Evolutionary conservation across 2,329 filamentous ascomycete genomes (phyloP), one percentile per base, ranked within the genome.

Genomic region (Akanthomyces muscarius): DNA sequence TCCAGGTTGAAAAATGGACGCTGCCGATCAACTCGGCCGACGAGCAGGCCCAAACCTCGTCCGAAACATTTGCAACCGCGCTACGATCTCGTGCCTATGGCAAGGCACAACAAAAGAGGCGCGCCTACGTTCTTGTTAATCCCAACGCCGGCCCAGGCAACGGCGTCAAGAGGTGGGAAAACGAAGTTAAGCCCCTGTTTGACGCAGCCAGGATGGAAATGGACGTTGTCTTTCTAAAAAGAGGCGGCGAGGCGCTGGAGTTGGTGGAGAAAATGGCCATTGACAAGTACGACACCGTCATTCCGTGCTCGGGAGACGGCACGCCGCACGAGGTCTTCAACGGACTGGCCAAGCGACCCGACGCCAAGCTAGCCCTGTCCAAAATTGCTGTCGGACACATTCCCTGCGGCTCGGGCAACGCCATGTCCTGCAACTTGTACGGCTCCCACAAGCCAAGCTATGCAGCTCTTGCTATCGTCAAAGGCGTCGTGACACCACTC

Each of bases 271-370:
- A 86, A 48, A 76, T 97, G 55, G 90, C 97, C 71, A 82, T 95
- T 33, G 85, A 92, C 54, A 84, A 83, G 2, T 97, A 87, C 74
- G 95, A 99, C 76, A 89, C 92, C 10, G 84, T 98, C 16, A 87
- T 94, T 30, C 91, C 91, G 66, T 95, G 92, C 72, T 97, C 94
- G 0, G 95, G 95, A 5, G 95, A 99, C 70, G 95, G 95, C 11
- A 81, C 97, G 45, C 89, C 92, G 0, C 89, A 97, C 73, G 95
- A 99, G 75, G 89, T 97, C 10, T 97, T 97, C 80, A 98, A 99
- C 72, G 95, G 95, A 0, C 78, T 99, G 38, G 92, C 86, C 16
- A 89, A 86, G 75, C 87, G 92, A 45, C 72, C 82, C 5, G 90
- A 97, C 75, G 92, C 92, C 23, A 80, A 82, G 38, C 83, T 83